These are phyloP conservation scores for Tilletia indica DNA, from an alignment of 1,284 basidiomycete species.

Conservation along the genomic window DNA sequence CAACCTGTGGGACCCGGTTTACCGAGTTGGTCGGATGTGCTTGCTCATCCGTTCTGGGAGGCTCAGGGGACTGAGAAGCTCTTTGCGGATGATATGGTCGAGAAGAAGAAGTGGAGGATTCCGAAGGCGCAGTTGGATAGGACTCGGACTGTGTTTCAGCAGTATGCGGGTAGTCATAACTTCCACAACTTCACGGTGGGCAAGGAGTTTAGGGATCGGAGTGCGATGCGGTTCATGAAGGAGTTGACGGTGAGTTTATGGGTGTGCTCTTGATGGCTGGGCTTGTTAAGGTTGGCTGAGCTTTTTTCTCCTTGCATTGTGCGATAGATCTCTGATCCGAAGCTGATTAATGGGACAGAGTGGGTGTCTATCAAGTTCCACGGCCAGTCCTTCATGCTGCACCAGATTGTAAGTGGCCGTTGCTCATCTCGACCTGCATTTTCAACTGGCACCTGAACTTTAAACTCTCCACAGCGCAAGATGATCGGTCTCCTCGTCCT, in stretches of 20 bases:
- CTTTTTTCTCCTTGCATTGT: neutral
- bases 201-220: slow-evolving; percentile 77
- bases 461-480: slow-evolving; percentile 66
- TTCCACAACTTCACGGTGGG: slow-evolving; percentile 97
- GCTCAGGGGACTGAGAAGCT: slow-evolving; percentile 31
- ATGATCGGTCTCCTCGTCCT: slow-evolving; percentile 90
- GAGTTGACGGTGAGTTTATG: slow-evolving; percentile 67
- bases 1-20: slow-evolving; percentile 14
- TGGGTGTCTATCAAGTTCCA: slow-evolving; percentile 93
- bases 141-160: slow-evolving; percentile 31
- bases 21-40: slow-evolving; percentile 25
- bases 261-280: slow-evolving; percentile 21
- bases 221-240: slow-evolving; percentile 80
- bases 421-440: slow-evolving; percentile 29
- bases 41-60: slow-evolving; percentile 52
- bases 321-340: slow-evolving; percentile 45
- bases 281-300: too few species aligned
- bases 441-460: neutral
- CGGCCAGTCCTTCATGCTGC: slow-evolving; percentile 98
- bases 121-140: slow-evolving; percentile 30
- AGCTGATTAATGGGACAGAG: slow-evolving; percentile 83
- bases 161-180: slow-evolving; percentile 61
- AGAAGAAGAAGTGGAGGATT: slow-evolving; percentile 48
- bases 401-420: slow-evolving; percentile 67
- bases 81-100: slow-evolving; percentile 40